Conservation (phyloP, 805 yeast genomes). For the Hanseniaspora singularis region DNA sequence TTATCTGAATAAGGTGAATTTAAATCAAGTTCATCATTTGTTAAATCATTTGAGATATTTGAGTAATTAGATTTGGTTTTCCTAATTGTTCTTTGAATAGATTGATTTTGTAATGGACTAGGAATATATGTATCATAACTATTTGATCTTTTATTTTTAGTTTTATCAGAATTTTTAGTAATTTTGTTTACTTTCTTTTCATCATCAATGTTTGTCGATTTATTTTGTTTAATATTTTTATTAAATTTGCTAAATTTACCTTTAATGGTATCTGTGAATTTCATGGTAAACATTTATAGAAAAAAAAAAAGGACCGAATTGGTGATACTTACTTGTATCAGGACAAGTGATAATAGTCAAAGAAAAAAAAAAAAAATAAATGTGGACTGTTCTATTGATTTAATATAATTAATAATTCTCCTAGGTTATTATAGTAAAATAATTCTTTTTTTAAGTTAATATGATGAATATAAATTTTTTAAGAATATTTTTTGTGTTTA, state of each 20-base stretch:
- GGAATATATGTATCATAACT: background rate
- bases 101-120: slow-evolving; percentile 4
- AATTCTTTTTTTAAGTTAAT: too few relatives aligned
- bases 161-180: background rate
- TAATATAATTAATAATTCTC: too few relatives aligned
- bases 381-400: too few relatives aligned
- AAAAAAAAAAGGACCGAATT: too few relatives aligned
- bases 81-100: background rate
- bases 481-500: too few relatives aligned
- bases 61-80: background rate
- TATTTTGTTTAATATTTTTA: slow-evolving; percentile 1
- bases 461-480: too few relatives aligned
- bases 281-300: slow-evolving; percentile 1
- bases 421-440: too few relatives aligned
- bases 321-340: too few relatives aligned
- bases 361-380: too few relatives aligned
- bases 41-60: background rate
- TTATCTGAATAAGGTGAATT: background rate
- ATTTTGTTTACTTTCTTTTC: background rate
- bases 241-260: slow-evolving; percentile 12
- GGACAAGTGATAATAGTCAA: too few relatives aligned
- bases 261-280: slow-evolving; percentile 3
- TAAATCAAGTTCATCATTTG: background rate
- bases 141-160: background rate
- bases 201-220: background rate